Evolutionary conservation across 192 early-diverging fungal genomes (phyloP).

Genomic region (Entomortierella beljakovae): DNA sequence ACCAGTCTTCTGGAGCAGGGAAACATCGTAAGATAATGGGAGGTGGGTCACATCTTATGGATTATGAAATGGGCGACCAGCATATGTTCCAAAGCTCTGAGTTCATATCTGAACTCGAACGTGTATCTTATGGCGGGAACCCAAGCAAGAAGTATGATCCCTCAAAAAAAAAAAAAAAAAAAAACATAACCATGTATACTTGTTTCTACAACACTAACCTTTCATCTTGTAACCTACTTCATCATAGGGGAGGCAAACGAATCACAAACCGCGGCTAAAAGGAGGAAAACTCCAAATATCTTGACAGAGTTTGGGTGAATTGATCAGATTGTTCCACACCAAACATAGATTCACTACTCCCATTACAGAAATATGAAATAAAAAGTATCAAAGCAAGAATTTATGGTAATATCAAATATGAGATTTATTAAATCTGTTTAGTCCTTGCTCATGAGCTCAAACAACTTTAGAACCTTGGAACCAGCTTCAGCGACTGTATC

Average conservation of each 20-base stretch:
- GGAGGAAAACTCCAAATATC: no score
- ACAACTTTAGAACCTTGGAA: slow-evolving; percentile 47
- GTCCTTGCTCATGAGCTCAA: slow-evolving; percentile 52
- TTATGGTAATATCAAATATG: not conserved
- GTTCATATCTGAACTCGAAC: slow-evolving; percentile 30
- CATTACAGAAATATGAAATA: no score
- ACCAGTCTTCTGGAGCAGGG: slow-evolving; percentile 18
- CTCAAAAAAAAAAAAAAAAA: no score
- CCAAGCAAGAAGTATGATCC: slow-evolving; percentile 20
- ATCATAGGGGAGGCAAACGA: no score
- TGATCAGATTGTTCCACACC: no score
- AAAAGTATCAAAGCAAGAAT: no score
- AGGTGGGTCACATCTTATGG: slow-evolving; percentile 35
- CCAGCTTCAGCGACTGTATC: slow-evolving; percentile 52
- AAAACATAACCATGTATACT: no score
- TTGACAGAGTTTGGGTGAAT: no score
- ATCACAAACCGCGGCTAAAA: no score
- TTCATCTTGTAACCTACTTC: no score
- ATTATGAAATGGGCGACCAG: slow-evolving; percentile 45
- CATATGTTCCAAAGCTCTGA: slow-evolving; percentile 47
- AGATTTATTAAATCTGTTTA: not conserved
- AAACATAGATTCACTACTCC: no score
- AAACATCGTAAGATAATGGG: slow-evolving; percentile 33
- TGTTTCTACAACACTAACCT: no score
- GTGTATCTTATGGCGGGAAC: slow-evolving; percentile 16